These are phyloP conservation scores for Plantago coronopus DNA, from an alignment of 305 asterid species.

Conservation along the genomic window DNA sequence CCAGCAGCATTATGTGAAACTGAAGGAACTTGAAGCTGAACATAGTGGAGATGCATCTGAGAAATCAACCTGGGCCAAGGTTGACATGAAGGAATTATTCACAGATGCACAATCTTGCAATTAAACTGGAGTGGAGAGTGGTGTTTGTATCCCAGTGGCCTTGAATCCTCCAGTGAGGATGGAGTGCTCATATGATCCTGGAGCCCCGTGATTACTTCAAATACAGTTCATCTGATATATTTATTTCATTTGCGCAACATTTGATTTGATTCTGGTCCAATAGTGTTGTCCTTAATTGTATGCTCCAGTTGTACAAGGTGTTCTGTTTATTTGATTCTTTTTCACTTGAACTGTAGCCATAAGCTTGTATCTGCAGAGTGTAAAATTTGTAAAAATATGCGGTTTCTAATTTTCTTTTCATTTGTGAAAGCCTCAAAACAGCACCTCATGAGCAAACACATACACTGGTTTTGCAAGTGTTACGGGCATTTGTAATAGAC, in stretches of 20 bases:
- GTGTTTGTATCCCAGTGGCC: conserved; percentile 46
- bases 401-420: no score
- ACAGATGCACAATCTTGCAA: conserved; percentile 78
- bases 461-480: no score
- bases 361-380: no score
- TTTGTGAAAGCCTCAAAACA: no score
- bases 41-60: conserved; percentile 24
- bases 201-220: background rate
- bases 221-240: conserved; percentile 17
- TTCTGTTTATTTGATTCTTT: no score
- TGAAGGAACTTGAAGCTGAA: conserved; percentile 21
- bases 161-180: conserved; percentile 19
- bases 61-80: conserved; percentile 24
- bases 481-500: no score
- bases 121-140: conserved; percentile 49
- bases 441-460: no score
- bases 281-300: background rate
- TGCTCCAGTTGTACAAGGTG: no score
- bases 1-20: conserved; percentile 14
- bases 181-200: conserved; percentile 10
- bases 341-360: no score
- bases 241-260: conserved; percentile 23
- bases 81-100: conserved; percentile 54
- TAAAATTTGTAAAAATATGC: no score
- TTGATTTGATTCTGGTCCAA: conserved; percentile 25